Evolutionary conservation across 371 early-diverging fungal species (phyloP), one percentile per base, ranked within the genome.

Genomic region (Synchytrium microbalum): DNA sequence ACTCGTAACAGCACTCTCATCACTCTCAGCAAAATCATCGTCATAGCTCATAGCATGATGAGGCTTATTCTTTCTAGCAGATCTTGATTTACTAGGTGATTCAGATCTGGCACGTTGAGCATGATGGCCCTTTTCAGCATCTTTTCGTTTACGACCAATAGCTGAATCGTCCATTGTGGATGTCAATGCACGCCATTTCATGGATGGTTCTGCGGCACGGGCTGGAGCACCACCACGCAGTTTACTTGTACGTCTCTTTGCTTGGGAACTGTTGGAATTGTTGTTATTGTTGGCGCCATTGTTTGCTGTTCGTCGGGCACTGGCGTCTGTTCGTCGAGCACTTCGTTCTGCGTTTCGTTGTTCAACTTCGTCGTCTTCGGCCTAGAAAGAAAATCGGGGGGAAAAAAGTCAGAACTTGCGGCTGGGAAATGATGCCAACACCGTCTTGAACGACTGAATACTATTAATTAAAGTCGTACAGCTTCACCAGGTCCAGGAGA

Each of bases 1-100:
- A 1, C 72, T 72, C 14, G 72, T 69, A 5, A 65, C 70, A n/a
- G 75, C 79, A 72, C 74, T 75, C 26, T 75, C 73, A 13, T 76
- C 79, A 58, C 75, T 77, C 14, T 67, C 74, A 1, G 60, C 38
- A 33, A 69, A 71, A 24, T 77, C 79, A 3, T 75, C 78, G 23
- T 71, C 70, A 8, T 51, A 55, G 58, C 71, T 67, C 29, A 19
- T 38, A 19, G 46, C 19, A 19, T 5, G 46, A 10, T 19, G 5
- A 38, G 46, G 10, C 10, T 38, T 38, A 19, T 19, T 19, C 46
- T 38, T 38, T 19, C 46, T 38, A n/a, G n/a, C n/a, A 19, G 10
- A 10, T 19, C 46, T 38, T 10, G 5, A 10, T 19, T 38, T 38
- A 19, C 19, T 38, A 5, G 46, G 46, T 19, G 46, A 38, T 19